Conservation (phyloP, 1,284 basidiomycete genomes). For the Marasmius fiardii region DNA sequence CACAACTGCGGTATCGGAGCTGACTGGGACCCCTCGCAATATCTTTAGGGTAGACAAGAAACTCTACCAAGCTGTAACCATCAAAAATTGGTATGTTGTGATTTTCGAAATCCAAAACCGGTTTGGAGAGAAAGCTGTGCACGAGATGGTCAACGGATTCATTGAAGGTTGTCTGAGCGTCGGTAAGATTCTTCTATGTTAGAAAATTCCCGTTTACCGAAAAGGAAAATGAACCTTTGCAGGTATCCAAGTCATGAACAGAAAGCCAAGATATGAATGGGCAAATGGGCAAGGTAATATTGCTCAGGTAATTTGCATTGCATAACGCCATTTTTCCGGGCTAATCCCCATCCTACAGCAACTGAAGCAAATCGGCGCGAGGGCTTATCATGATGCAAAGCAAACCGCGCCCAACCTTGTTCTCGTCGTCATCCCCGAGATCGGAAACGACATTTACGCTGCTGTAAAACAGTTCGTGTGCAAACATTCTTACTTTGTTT, state of each 20-base stretch:
- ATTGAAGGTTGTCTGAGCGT: neutral
- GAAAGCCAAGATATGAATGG: constrained; percentile 33
- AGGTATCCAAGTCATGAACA: constrained; percentile 3
- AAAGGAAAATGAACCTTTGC: neutral
- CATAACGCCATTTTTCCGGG: neutral
- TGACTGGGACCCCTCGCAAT: neutral
- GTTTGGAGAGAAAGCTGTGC: constrained; percentile 34
- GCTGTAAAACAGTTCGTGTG: constrained; percentile 68
- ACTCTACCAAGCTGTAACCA: constrained; percentile 49
- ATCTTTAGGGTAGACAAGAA: constrained; percentile 56
- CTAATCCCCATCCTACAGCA: constrained; percentile 29
- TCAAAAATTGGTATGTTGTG: constrained; percentile 58
- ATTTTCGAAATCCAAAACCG: constrained; percentile 58
- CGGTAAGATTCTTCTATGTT: neutral
- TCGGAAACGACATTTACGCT: constrained; percentile 69
- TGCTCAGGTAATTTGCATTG: constrained; percentile 32
- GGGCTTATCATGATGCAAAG: constrained; percentile 20
- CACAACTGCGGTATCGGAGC: neutral
- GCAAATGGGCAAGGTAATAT: constrained; percentile 54
- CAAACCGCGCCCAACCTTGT: constrained; percentile 50
- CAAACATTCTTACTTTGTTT: neutral
- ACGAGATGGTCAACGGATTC: constrained; percentile 1
- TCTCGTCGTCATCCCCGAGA: constrained; percentile 70
- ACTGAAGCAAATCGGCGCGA: constrained; percentile 43
- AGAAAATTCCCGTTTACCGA: neutral